These are phyloP conservation scores for Ceratopteris richardii DNA, from an alignment of 75 land plant species.

Conservation along the genomic window DNA sequence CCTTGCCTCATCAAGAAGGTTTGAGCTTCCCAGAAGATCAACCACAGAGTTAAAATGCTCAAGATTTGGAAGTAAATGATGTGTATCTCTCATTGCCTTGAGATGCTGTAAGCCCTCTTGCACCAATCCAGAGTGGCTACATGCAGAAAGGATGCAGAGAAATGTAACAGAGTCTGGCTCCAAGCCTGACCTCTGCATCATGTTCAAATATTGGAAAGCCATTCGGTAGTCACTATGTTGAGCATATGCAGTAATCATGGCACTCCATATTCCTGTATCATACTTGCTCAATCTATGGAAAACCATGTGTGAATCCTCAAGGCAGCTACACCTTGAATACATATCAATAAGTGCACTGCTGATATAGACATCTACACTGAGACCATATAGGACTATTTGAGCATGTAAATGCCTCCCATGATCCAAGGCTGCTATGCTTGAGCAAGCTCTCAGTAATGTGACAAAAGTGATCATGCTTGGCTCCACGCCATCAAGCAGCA, in stretches of 20 bases:
- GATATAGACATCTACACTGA: slow-evolving; percentile 31
- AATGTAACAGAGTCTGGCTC: slow-evolving; percentile 33
- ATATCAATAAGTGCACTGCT: slow-evolving; percentile 22
- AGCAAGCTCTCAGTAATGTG: slow-evolving; percentile 29
- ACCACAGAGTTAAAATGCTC: slow-evolving; percentile 61
- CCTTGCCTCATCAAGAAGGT: slow-evolving; percentile 43
- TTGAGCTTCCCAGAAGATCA: slow-evolving; percentile 41
- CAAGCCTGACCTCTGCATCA: slow-evolving; percentile 19
- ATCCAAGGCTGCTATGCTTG: slow-evolving; percentile 7
- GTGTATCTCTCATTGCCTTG: slow-evolving; percentile 23
- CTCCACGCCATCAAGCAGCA: slow-evolving; percentile 8
- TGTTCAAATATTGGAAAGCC: slow-evolving; percentile 19
- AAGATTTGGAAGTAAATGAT: slow-evolving; percentile 18
- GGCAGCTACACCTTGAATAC: slow-evolving; percentile 10
- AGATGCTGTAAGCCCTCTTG: slow-evolving; percentile 40
- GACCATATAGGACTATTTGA: slow-evolving; percentile 27
- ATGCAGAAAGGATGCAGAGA: slow-evolving; percentile 34
- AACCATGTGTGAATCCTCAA: slow-evolving; percentile 7
- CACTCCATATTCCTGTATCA: slow-evolving; percentile 39
- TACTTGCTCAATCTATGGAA: slow-evolving; percentile 9
- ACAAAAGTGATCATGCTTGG: slow-evolving; percentile 29
- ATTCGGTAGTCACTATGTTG: slow-evolving; percentile 9
- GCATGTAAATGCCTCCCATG: slow-evolving; percentile 27
- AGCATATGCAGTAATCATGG: slow-evolving; percentile 33
- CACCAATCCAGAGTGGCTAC: slow-evolving; percentile 37